Percentiles rank a stretch among this genome's conserved stretches.
Evolutionary conservation across 768 basidiomycete genomes (phyloP).

Genomic region (Rhizopogon vesiculosus): DNA sequence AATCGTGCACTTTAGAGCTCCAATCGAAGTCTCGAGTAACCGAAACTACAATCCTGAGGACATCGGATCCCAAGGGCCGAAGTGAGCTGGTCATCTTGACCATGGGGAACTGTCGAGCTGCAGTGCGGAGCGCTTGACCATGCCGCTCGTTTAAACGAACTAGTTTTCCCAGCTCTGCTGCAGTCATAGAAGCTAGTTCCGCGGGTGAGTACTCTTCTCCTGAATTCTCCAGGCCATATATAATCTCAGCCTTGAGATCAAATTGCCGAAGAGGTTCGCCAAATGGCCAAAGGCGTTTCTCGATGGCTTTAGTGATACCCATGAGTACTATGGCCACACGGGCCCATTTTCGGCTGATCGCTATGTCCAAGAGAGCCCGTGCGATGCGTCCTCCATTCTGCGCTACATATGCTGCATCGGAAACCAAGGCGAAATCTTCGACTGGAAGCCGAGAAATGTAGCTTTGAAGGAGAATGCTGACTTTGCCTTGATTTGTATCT

Average conservation of each 20-base stretch:
- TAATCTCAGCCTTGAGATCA: slow-evolving; percentile 66
- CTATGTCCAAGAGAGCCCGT: slow-evolving; percentile 92
- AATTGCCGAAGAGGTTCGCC: slow-evolving; percentile 88
- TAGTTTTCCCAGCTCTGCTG: slow-evolving; percentile 69
- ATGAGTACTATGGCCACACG: slow-evolving; percentile 73
- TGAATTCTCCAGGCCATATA: slow-evolving; percentile 75
- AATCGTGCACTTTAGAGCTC: slow-evolving; percentile 71
- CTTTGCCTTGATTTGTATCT: slow-evolving; percentile 71
- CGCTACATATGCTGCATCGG: slow-evolving; percentile 90
- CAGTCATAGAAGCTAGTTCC: slow-evolving; percentile 65
- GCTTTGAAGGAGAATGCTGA: slow-evolving; percentile 91
- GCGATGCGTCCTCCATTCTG: slow-evolving; percentile 95
- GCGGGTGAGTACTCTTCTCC: slow-evolving; percentile 75
- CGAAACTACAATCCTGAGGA: slow-evolving; percentile 69
- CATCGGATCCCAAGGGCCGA: slow-evolving; percentile 78
- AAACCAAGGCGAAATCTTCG: slow-evolving; percentile 94
- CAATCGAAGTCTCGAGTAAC: slow-evolving; percentile 73
- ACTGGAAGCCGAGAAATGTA: slow-evolving; percentile 78
- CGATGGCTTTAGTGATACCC: slow-evolving; percentile 89
- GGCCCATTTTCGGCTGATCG: slow-evolving; percentile 90
- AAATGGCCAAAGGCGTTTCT: slow-evolving; percentile 92
- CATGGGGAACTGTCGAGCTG: slow-evolving; percentile 83
- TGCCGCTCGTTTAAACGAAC: slow-evolving; percentile 85
- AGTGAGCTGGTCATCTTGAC: slow-evolving; percentile 61
- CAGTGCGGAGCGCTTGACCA: slow-evolving; percentile 71